Evolutionary conservation across 78 protist species (phyloP).

Genomic region (Dictyostelium brefeldianum): DNA sequence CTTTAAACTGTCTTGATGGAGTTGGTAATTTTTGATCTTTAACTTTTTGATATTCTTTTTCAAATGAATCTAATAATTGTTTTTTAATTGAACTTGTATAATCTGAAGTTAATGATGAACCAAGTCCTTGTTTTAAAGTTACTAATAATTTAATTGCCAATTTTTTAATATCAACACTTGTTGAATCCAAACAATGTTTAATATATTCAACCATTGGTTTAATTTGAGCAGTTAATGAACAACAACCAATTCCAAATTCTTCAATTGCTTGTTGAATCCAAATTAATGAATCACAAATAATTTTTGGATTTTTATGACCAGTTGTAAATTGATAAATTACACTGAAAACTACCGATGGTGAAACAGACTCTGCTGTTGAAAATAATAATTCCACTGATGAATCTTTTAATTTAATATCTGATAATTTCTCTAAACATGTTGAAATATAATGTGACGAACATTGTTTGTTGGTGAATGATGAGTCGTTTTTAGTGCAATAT

Average conservation of each 20-base stretch:
- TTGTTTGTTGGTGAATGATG: constrained; percentile 6
- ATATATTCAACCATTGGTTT: constrained; percentile 55
- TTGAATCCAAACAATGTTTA: constrained; percentile 48
- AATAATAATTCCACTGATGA: background rate
- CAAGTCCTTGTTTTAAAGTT: constrained; percentile 6
- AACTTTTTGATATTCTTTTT: constrained; percentile 57
- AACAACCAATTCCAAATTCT: constrained; percentile 59
- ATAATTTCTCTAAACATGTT: constrained; percentile 20
- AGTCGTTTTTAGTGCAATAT: background rate
- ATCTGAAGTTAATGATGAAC: constrained; percentile 31
- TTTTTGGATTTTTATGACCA: constrained; percentile 43
- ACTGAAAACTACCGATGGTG: constrained; percentile 50
- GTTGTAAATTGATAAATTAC: constrained; percentile 5
- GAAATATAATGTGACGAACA: background rate
- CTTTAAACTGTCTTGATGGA: constrained; percentile 9
- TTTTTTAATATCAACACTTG: constrained; percentile 25
- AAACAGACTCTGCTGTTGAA: background rate
- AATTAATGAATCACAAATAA: background rate
- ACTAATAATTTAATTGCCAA: constrained; percentile 50
- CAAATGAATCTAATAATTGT: constrained; percentile 13
- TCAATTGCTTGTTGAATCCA: constrained; percentile 68
- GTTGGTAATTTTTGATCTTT: constrained; percentile 32
- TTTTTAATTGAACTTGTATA: constrained; percentile 42
- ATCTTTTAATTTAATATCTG: constrained; percentile 61
- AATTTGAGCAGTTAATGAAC: background rate